Evolutionary conservation across 371 early-diverging fungal species (phyloP).

Genomic region (Mucor indicus): DNA sequence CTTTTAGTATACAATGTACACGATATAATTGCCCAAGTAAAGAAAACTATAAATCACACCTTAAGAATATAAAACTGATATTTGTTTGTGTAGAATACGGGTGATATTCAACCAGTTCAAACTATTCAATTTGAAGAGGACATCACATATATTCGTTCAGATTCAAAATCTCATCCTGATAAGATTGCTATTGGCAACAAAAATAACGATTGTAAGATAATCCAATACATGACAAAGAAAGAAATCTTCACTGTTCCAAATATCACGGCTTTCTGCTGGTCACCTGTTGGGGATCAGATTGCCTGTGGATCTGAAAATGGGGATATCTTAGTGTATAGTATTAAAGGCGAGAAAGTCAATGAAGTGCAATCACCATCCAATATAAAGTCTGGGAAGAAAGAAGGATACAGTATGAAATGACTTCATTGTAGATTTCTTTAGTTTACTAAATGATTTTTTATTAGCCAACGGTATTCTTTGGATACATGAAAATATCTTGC

Average conservation of each 20-base stretch:
- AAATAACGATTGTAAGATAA: constrained; percentile 17
- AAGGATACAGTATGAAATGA: not conserved
- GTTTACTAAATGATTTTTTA: not conserved
- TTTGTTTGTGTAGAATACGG: not conserved
- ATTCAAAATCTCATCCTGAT: constrained; percentile 35
- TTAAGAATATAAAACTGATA: no score
- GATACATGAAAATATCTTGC: constrained; percentile 36
- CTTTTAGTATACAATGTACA: constrained; percentile 31
- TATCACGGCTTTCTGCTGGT: constrained; percentile 43
- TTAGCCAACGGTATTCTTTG: constrained; percentile 39
- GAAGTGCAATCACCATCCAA: not conserved
- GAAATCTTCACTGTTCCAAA: constrained; percentile 12
- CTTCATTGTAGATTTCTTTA: not conserved
- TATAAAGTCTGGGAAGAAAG: not conserved
- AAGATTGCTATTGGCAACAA: constrained; percentile 25
- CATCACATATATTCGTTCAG: constrained; percentile 36
- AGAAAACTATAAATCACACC: not conserved
- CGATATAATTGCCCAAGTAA: constrained; percentile 32
- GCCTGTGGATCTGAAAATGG: constrained; percentile 38
- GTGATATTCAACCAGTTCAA: constrained; percentile 18
- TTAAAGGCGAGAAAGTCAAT: constrained; percentile 27
- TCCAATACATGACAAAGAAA: constrained; percentile 18
- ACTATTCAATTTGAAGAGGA: constrained; percentile 13
- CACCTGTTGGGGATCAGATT: constrained; percentile 53
- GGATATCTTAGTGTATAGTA: constrained; percentile 26